phyloP scores from a whole-genome alignment of 306 rosid genomes.

The Purshia tridentata region DNA sequence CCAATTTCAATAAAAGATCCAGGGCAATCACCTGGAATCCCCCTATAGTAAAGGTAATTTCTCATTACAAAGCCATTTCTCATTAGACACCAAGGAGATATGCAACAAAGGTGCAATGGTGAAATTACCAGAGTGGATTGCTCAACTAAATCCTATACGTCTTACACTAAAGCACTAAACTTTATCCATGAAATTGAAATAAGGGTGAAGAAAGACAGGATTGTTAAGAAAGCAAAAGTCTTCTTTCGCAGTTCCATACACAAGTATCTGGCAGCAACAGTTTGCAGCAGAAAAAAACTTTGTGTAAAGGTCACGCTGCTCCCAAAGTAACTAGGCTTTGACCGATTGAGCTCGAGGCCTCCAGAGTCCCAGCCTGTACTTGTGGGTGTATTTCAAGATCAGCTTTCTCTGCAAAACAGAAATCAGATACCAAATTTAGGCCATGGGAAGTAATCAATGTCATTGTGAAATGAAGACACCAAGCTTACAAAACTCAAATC shows the following conservation, averaged over 20 bases:
- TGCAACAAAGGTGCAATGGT: neutral
- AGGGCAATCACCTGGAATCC: neutral
- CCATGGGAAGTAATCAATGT: neutral
- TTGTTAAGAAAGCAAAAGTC: constrained; percentile 8
- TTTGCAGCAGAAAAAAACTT: neutral
- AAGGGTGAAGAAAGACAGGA: constrained; percentile 16
- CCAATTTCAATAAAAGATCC: neutral
- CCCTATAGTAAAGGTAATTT: neutral
- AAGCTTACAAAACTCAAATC: neutral
- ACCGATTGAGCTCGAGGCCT: constrained; percentile 59
- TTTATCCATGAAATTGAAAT: constrained; percentile 20
- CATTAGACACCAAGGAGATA: neutral
- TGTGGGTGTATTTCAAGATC: constrained; percentile 71
- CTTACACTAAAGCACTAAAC: constrained; percentile 8
- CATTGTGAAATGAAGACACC: neutral
- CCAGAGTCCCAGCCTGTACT: constrained; percentile 88
- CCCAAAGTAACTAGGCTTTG: constrained; percentile 40
- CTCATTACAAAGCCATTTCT: neutral
- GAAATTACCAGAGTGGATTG: constrained; percentile 15
- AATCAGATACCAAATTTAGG: neutral
- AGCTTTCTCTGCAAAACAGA: constrained; percentile 77
- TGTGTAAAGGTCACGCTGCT: constrained; percentile 11
- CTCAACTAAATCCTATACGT: constrained; percentile 19
- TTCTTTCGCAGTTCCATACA: constrained; percentile 11
- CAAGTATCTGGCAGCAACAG: constrained; percentile 4